Percentiles rank a stretch among this genome's conserved stretches.
Conservation (phyloP, 371 early-diverging fungal genomes). For the Dichotomocladium elegans region DNA sequence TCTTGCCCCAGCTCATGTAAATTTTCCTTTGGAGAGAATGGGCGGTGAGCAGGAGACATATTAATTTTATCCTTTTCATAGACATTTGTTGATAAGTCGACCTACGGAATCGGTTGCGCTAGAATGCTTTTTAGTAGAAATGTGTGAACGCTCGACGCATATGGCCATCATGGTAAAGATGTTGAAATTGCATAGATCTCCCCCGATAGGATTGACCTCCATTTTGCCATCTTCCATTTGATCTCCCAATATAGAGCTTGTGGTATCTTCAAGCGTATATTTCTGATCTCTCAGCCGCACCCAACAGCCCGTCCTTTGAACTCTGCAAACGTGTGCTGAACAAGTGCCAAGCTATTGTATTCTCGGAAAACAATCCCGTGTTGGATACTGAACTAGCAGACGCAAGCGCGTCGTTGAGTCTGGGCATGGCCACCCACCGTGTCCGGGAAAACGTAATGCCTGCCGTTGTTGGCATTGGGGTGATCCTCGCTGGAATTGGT, state of each 20-base stretch:
- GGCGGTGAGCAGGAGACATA: no score
- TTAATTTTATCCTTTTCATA: slow-evolving; percentile 30
- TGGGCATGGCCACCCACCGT: slow-evolving; percentile 34
- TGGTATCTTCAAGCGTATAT: slow-evolving; percentile 91
- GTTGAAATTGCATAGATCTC: no score
- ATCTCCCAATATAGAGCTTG: slow-evolving; percentile 58
- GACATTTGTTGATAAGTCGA: slow-evolving; percentile 79
- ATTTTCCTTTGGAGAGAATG: no score
- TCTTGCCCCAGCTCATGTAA: slow-evolving; percentile 92
- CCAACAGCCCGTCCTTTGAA: slow-evolving; percentile 66
- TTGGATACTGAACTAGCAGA: slow-evolving; percentile 34
- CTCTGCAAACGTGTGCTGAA: slow-evolving; percentile 79
- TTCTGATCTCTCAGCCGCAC: slow-evolving; percentile 64
- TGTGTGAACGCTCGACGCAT: slow-evolving; percentile 80
- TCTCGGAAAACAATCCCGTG: slow-evolving; percentile 45
- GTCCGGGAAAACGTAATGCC: slow-evolving; percentile 75
- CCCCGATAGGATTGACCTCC: no score
- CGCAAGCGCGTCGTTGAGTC: slow-evolving; percentile 11
- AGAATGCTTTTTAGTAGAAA: slow-evolving; percentile 79
- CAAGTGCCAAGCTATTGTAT: slow-evolving; percentile 81
- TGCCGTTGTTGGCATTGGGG: slow-evolving; percentile 82
- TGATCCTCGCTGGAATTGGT: slow-evolving; percentile 69
- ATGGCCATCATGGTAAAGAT: slow-evolving; percentile 78
- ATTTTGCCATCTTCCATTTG: no score
- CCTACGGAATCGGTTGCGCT: slow-evolving; percentile 79